Evolutionary conservation across 495 filamentous ascomycete genomes (phyloP).

Genomic region (Penicillium nucicola): DNA sequence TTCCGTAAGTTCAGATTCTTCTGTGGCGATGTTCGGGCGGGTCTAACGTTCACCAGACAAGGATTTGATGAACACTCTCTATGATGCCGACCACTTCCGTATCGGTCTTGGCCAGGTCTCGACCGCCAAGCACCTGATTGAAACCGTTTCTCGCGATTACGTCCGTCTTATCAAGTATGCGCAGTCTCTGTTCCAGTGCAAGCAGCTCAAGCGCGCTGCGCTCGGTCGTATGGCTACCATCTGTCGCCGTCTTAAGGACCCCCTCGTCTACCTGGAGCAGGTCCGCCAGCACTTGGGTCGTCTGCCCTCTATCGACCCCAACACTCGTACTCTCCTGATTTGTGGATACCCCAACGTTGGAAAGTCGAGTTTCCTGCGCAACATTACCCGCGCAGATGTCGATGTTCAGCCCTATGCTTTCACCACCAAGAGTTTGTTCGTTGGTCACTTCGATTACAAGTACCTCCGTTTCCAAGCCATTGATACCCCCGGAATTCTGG

Average conservation of each 20-base stretch:
- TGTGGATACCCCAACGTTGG: constrained; percentile 98
- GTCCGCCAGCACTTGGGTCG: constrained; percentile 96
- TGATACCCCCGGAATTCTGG: constrained; percentile 89
- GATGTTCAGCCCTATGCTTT: constrained; percentile 98
- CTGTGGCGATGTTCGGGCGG: constrained; percentile 9
- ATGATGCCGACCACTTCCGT: constrained; percentile 97
- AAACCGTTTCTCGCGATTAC: constrained; percentile 92
- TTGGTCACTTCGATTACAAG: constrained; percentile 98
- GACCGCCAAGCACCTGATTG: constrained; percentile 93
- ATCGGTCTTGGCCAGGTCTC: constrained; percentile 95
- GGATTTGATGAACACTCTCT: constrained; percentile 77
- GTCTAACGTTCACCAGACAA: constrained; percentile 52
- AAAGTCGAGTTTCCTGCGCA: constrained; percentile 91
- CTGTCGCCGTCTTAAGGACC: constrained; percentile 87
- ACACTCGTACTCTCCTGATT: constrained; percentile 89
- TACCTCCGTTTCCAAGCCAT: constrained; percentile 91
- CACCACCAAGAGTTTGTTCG: constrained; percentile 96
- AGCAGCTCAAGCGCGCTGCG: constrained; percentile 85
- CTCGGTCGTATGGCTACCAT: constrained; percentile 97
- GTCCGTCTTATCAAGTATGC: constrained; percentile 93
- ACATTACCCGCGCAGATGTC: constrained; percentile 90
- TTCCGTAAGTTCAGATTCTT: constrained; percentile 66
- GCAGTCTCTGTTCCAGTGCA: constrained; percentile 93
- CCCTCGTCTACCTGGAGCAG: constrained; percentile 93
- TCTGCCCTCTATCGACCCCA: constrained; percentile 96